phyloP scores from a whole-genome alignment of 176 grass and related monocot genomes.

The Phoenix roebelenii region DNA sequence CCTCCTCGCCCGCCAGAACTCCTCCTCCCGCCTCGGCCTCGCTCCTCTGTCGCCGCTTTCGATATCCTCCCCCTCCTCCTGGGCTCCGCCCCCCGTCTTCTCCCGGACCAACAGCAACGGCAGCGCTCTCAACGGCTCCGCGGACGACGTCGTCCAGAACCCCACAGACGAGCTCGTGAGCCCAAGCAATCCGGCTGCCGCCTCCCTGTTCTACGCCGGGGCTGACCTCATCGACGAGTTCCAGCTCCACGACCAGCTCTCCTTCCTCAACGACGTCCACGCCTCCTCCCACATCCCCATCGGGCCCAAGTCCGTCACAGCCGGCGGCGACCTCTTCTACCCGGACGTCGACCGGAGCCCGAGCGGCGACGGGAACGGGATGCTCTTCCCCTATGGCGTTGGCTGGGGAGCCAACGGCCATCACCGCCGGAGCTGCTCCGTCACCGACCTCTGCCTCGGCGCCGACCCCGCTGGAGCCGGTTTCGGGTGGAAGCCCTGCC shows the following conservation, averaged over 20 bases:
- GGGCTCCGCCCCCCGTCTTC: conserved; percentile 51
- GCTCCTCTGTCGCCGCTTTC: conserved; percentile 37
- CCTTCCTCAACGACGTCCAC: conserved; percentile 51
- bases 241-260: conserved; percentile 72
- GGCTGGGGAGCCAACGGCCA: conserved; percentile 26
- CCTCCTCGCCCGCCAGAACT: conserved; percentile 51
- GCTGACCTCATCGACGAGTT: conserved; percentile 37
- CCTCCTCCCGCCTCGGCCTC: neutral
- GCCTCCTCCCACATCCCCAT: neutral
- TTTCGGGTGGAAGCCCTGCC: conserved; percentile 73
- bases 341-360: conserved; percentile 31
- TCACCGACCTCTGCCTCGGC: conserved; percentile 55
- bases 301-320: conserved; percentile 17
- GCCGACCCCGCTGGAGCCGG: conserved; percentile 8
- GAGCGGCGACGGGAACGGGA: conserved; percentile 14
- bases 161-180: conserved; percentile 45
- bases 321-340: conserved; percentile 2
- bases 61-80: conserved; percentile 55
- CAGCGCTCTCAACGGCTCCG: conserved; percentile 27
- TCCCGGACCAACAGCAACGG: conserved; percentile 38
- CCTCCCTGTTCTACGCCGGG: conserved; percentile 39
- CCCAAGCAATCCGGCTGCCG: conserved; percentile 8
- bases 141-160: conserved; percentile 19
- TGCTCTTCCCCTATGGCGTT: conserved; percentile 27
- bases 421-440: conserved; percentile 50